phyloP scores from a whole-genome alignment of 2,329 filamentous ascomycete genomes.

The Cladophialophora psammophila region DNA sequence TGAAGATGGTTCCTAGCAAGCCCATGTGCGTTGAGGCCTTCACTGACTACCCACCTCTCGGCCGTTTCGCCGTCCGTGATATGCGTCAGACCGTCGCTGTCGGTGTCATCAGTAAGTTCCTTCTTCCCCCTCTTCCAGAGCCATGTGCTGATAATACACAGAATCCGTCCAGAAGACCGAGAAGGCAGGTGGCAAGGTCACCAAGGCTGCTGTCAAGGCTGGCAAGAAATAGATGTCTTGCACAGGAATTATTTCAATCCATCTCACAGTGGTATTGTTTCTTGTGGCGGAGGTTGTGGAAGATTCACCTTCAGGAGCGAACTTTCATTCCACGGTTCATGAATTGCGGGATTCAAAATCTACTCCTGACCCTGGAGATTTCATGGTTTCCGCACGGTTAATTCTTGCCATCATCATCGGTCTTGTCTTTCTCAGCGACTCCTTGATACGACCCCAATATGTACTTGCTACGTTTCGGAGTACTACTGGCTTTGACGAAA shows the following conservation, averaged over 20 bases:
- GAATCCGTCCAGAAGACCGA: slow-evolving; percentile 43
- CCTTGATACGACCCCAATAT: slow-evolving; percentile 12
- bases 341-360: slow-evolving; percentile 11
- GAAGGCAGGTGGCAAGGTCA: slow-evolving; percentile 66
- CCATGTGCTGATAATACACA: slow-evolving; percentile 70
- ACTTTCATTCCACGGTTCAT: slow-evolving; percentile 14
- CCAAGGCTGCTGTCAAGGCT: slow-evolving; percentile 45
- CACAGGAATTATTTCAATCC: slow-evolving; percentile 23
- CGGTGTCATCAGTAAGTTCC: slow-evolving; percentile 76
- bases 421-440: slow-evolving; percentile 18
- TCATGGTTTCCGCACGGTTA: slow-evolving; percentile 24
- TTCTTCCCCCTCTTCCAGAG: background rate
- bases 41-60: slow-evolving; percentile 99
- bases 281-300: slow-evolving; percentile 27
- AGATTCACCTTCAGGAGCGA: slow-evolving; percentile 24
- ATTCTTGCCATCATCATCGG: slow-evolving; percentile 22
- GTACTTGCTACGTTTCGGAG: slow-evolving; percentile 25
- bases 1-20: slow-evolving; percentile 99
- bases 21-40: slow-evolving; percentile 99
- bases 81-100: slow-evolving; percentile 66
- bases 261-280: slow-evolving; percentile 25
- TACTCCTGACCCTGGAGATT: slow-evolving; percentile 22
- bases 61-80: slow-evolving; percentile 99
- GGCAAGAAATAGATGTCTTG: slow-evolving; percentile 38
- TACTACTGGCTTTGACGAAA: slow-evolving; percentile 23